These are phyloP conservation scores for Auriscalpium orientale DNA, from an alignment of 768 basidiomycete species.

Conservation along the genomic window DNA sequence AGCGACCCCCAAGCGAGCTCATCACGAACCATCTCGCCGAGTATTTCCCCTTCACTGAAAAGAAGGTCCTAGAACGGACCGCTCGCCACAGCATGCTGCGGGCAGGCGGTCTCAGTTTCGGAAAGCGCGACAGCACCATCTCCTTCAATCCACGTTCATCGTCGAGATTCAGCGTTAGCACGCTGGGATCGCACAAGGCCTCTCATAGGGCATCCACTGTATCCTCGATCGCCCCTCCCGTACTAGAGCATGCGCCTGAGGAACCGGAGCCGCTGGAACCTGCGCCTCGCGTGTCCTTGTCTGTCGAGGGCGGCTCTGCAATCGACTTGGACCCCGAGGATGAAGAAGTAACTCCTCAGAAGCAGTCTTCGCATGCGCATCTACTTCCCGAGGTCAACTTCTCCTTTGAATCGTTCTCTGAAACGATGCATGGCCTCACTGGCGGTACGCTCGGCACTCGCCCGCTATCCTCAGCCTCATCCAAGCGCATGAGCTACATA, in stretches of 20 bases:
- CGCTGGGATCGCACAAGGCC: conserved; percentile 36
- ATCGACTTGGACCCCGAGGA: conserved; percentile 53
- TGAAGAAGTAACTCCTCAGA: conserved; percentile 23
- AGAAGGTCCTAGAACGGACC: conserved; percentile 82
- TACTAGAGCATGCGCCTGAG: conserved; percentile 17
- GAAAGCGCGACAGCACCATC: conserved; percentile 40
- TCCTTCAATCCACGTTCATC: conserved; percentile 39
- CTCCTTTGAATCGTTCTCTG: conserved; percentile 72
- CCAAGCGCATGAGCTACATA: conserved; percentile 71
- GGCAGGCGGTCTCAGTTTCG: conserved; percentile 36
- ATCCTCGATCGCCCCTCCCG: conserved; percentile 34
- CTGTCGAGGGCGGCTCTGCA: conserved; percentile 63
- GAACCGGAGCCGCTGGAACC: conserved; percentile 31
- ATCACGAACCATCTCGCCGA: conserved; percentile 92
- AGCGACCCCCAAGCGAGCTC: conserved; percentile 93
- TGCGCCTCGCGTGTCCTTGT: conserved; percentile 67
- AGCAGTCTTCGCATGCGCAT: conserved; percentile 36
- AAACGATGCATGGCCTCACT: conserved; percentile 60
- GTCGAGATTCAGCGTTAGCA: conserved; percentile 59
- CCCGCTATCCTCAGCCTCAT: conserved; percentile 37
- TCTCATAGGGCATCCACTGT: conserved; percentile 37
- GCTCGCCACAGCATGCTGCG: conserved; percentile 86
- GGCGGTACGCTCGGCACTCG: conserved; percentile 20
- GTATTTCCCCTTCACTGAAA: conserved; percentile 92
- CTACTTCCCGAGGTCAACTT: conserved; percentile 74